Evolutionary conservation across 495 filamentous ascomycete genomes (phyloP), one percentile per base, ranked within the genome.

Genomic region (Monascus purpureus): DNA sequence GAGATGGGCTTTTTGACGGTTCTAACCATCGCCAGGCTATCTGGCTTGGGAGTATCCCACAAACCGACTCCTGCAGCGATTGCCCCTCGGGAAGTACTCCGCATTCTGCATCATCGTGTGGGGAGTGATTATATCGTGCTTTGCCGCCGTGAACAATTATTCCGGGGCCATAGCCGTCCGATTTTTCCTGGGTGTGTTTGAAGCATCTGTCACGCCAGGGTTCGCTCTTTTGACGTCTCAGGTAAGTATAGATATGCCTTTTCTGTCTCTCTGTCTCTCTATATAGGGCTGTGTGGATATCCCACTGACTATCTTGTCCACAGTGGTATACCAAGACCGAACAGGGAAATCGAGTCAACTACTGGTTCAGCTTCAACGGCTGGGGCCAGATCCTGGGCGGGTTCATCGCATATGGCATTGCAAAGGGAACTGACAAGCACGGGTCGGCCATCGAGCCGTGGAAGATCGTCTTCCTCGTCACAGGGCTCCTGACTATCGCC

Each of bases 401-500:
- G 13, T 40, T 70, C 13, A 51, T 80, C 1, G 73, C 76, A 5
- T 80, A 78, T 40, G 74, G 72, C 17, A 77, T 81, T 36, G 72
- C 75, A 7, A 56, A 59, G 9, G 73, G 73, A n/a, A 64, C 61
- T 0, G 44, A 52, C 12, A 53, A 55, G 13, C 52, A 75, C 33
- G 70, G 67, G 5, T 59, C 72, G 0, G 29, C 57, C 11, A 67
- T 80, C 39, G 67, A 64, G 20, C 59, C 70, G 1, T 80, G 76
- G 76, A 76, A 77, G 52, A 71, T 80, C 24, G 53, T 80, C 3
- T 82, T 81, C 50, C 63, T 82, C 1, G 61, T 75, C 14, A 75
- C 70, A 1, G 77, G 78, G 1, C 54, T 77, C 0, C 50, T 79
- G 24, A 82, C 77, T 4, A 45, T 68, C 1, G 42, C 50, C 1